Evolutionary conservation across 139 green algal genomes (phyloP).

Genomic region (Zygnema circumcarinatum): DNA sequence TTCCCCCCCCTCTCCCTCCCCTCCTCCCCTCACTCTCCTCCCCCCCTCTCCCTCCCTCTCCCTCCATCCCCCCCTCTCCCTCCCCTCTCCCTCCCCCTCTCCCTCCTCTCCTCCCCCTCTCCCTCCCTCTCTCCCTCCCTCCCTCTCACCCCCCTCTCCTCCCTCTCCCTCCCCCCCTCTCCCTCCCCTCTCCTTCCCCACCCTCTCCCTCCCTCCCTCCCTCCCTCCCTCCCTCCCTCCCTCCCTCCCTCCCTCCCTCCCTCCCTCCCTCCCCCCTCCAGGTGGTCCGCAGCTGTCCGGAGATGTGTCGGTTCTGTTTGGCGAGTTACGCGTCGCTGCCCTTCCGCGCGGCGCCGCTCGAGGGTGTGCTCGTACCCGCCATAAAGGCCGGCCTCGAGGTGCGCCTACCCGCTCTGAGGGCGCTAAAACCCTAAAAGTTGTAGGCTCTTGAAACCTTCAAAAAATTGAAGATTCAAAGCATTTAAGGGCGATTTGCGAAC

Average conservation of each 20-base stretch:
- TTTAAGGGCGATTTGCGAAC: no score
- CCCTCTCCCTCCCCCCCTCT: neutral
- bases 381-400: slow-evolving; percentile 65
- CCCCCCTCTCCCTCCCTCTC: no score
- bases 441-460: no score
- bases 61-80: no score
- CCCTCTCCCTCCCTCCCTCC: neutral
- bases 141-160: neutral
- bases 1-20: no score
- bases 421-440: neutral
- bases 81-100: no score
- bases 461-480: no score
- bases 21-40: no score
- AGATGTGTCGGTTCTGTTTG: slow-evolving; percentile 72
- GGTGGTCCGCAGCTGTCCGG: slow-evolving; percentile 65
- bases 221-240: neutral
- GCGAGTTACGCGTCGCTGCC: slow-evolving; percentile 68
- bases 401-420: neutral
- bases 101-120: no score
- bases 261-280: slow-evolving; percentile 3
- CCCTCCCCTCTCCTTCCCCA: neutral
- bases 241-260: neutral
- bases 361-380: slow-evolving; percentile 65
- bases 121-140: neutral
- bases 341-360: slow-evolving; percentile 63